These are phyloP conservation scores for Globisporangium yorkense DNA, from an alignment of 352 stramenopile species.

Conservation along the genomic window DNA sequence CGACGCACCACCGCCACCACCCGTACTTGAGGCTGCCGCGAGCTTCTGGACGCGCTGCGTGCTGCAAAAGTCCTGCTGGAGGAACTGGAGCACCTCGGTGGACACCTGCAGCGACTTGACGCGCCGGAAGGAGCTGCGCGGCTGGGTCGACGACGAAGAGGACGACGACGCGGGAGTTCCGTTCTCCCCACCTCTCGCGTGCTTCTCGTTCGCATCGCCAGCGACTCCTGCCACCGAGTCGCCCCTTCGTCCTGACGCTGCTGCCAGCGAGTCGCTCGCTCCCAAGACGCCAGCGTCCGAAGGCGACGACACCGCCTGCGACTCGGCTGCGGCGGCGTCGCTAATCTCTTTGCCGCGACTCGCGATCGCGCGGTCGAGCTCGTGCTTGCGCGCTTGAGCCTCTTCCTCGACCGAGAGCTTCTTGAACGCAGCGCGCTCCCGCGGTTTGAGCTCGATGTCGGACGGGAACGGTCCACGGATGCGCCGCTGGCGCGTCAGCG, in stretches of 20 bases:
- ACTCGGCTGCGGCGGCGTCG: conserved; percentile 4
- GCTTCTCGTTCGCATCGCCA: neutral
- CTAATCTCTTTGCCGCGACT: conserved; percentile 47
- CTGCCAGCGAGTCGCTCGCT: neutral
- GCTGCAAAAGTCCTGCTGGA: conserved; percentile 72
- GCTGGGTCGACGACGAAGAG: conserved; percentile 3
- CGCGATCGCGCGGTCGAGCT: conserved; percentile 63
- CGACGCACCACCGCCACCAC: conserved; percentile 1
- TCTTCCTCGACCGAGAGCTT: conserved; percentile 83
- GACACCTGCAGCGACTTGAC: conserved; percentile 61
- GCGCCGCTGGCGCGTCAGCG: conserved; percentile 21
- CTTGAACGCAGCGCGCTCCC: conserved; percentile 57
- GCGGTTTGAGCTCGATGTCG: conserved; percentile 40
- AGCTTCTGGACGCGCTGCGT: conserved; percentile 19
- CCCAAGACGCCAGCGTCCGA: neutral
- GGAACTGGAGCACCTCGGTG: conserved; percentile 49
- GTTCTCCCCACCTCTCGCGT: neutral
- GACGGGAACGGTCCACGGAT: conserved; percentile 55
- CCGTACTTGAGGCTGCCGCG: neutral
- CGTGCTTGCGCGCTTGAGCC: conserved; percentile 39
- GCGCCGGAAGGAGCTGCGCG: conserved; percentile 20
- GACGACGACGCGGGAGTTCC: neutral
- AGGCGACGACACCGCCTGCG: neutral
- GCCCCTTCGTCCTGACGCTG: neutral
- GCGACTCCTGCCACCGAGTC: neutral